Evolutionary conservation across 208 protist species (phyloP).

Genomic region (Endotrypanum monterogeii): DNA sequence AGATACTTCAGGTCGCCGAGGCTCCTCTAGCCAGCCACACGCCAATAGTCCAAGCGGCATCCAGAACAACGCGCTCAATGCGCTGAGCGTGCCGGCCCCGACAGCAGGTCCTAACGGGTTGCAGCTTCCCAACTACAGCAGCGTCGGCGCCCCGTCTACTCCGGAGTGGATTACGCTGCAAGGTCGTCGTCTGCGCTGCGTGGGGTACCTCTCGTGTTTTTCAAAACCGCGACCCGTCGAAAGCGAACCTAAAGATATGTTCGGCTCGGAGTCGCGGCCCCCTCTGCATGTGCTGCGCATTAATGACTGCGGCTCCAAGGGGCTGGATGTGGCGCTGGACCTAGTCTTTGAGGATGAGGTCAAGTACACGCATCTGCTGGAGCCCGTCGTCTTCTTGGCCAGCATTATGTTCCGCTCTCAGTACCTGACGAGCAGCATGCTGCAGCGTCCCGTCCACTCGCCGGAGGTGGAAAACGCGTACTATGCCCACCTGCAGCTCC

Average conservation of each 20-base stretch:
- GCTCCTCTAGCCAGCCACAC: conserved; percentile 2
- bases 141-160: neutral
- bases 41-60: neutral
- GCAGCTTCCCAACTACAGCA: neutral
- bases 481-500: conserved; percentile 73
- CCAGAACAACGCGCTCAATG: conserved; percentile 13
- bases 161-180: conserved; percentile 53
- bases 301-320: conserved; percentile 23
- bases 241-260: neutral
- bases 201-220: conserved; percentile 65
- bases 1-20: conserved; percentile 36
- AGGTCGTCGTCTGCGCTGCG: conserved; percentile 57
- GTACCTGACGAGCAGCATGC: conserved; percentile 79
- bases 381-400: conserved; percentile 76
- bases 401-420: conserved; percentile 84
- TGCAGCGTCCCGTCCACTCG: conserved; percentile 51
- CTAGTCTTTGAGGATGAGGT: conserved; percentile 66
- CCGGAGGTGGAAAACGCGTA: conserved; percentile 68
- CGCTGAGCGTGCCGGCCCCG: conserved; percentile 6
- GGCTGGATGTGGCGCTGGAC: conserved; percentile 64
- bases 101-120: conserved; percentile 5
- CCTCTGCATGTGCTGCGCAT: conserved; percentile 19
- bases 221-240: conserved; percentile 16
- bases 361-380: conserved; percentile 54
- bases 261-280: conserved; percentile 7